Evolutionary conservation across 2,329 filamentous ascomycete genomes (phyloP), one percentile per base, ranked within the genome.

Genomic region (Trichophyton equinum): DNA sequence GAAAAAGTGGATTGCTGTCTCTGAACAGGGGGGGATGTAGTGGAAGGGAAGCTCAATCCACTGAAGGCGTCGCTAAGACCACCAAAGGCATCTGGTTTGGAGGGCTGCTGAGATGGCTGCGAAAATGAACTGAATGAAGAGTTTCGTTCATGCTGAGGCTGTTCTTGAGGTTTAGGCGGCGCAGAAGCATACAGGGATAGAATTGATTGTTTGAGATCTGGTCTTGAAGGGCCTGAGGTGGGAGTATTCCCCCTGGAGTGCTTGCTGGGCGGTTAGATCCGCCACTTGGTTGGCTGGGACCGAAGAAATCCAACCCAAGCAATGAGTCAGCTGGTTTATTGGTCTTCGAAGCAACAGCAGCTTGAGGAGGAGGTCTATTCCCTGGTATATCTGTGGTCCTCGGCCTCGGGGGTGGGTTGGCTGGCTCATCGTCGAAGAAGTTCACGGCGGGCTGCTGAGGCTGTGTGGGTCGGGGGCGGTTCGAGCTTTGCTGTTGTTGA

Each of bases 171-270:
- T 70, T 90, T 88, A 2, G 91, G 88, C 5, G 90, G 88, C 4
- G 84, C 84, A 6, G 89, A 88, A 9, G 91, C 90, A 71, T 99
- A 99, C 15, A 99, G 81, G 6, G 94, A 99, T 57, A 99, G 77
- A 63, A 99, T 99, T 1, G 92, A 97, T 74, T 96, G 92, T 76
- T 99, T 99, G 63, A 99, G 78, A 71, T 99, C 94, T 2, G 92
- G 91, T 64, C 94, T 82, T 53, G 91, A 95, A 30, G 61, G 85
- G 11, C 81, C 81, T 18, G 78, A 78, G 2, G 80, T 72, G 4
- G 81, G 80, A 27, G 70, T 70, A 53, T 82, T 76, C 11, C 85
- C 18, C 86, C 84, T 3, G 86, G 82, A 20, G 89, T 90, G 75
- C 89, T 96, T 4, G 89, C 84, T n/a, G 91, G 88, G 59, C 91